These are phyloP conservation scores for Fusarium subglutinans DNA, from an alignment of 2,329 filamentous ascomycete genomes.

Conservation along the genomic window DNA sequence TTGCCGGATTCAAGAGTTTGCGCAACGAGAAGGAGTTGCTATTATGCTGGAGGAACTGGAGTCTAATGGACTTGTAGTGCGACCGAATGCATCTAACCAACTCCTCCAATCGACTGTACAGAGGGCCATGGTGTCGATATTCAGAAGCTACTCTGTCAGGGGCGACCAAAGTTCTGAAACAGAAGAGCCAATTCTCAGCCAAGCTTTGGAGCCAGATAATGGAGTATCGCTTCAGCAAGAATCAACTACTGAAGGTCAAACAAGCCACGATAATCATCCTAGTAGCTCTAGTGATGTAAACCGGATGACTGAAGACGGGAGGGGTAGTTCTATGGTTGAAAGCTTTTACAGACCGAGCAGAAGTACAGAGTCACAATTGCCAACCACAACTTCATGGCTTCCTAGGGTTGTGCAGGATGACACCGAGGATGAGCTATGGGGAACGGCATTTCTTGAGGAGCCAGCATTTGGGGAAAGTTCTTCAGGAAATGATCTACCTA, in stretches of 20 bases:
- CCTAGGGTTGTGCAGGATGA: too few species aligned
- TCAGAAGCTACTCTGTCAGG: not conserved
- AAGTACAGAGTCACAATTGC: not conserved
- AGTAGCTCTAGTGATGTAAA: fast-evolving
- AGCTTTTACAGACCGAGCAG: fast-evolving
- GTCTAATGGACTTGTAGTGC: not conserved
- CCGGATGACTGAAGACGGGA: fast-evolving
- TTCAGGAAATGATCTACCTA: fast-evolving
- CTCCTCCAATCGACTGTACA: not conserved
- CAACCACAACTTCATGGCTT: not conserved
- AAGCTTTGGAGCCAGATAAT: fast-evolving
- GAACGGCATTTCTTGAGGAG: not conserved
- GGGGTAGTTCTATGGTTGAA: fast-evolving
- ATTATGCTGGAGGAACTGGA: not conserved
- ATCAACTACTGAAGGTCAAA: not conserved
- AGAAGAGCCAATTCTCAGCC: not conserved
- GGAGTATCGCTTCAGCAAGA: not conserved
- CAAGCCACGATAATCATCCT: fast-evolving
- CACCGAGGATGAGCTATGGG: not conserved
- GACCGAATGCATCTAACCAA: not conserved
- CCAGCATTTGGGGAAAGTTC: not conserved
- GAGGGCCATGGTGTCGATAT: not conserved
- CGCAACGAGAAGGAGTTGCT: not conserved
- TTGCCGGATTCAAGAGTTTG: not conserved
- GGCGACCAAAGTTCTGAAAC: fast-evolving